A percentile compares a stretch with the other conserved stretches of the same genome.
Evolutionary conservation across 2,329 filamentous ascomycete species (phyloP).

Genomic region (Bipolaris cookei): DNA sequence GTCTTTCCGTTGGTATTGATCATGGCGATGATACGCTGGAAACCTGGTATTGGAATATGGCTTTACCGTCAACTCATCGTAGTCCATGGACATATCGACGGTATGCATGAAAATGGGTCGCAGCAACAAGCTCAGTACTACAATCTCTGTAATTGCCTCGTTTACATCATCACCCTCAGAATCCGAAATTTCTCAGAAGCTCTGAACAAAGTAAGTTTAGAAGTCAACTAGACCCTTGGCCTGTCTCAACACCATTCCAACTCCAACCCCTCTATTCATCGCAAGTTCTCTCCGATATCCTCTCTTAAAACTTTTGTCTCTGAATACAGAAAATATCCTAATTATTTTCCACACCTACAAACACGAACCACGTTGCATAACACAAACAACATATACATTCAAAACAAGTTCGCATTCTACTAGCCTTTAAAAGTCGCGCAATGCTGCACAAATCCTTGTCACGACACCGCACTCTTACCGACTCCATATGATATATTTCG

Average conservation of each 20-base stretch:
- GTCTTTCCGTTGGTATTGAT: no score
- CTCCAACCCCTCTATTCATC: no score
- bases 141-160: neutral
- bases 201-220: neutral
- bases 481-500: neutral
- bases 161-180: neutral
- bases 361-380: neutral
- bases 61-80: neutral
- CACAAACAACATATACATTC: neutral
- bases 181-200: neutral
- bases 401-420: neutral
- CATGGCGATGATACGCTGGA: neutral
- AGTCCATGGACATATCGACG: neutral
- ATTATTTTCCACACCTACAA: neutral
- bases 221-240: no score
- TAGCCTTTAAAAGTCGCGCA: neutral
- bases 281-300: no score
- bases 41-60: neutral
- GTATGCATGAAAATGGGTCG: neutral
- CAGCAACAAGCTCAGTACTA: neutral
- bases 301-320: neutral
- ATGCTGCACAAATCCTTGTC: neutral
- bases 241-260: neutral
- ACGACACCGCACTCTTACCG: no score
- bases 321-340: neutral